phyloP scores from a whole-genome alignment of 768 basidiomycete species.

The Suillus americanus region DNA sequence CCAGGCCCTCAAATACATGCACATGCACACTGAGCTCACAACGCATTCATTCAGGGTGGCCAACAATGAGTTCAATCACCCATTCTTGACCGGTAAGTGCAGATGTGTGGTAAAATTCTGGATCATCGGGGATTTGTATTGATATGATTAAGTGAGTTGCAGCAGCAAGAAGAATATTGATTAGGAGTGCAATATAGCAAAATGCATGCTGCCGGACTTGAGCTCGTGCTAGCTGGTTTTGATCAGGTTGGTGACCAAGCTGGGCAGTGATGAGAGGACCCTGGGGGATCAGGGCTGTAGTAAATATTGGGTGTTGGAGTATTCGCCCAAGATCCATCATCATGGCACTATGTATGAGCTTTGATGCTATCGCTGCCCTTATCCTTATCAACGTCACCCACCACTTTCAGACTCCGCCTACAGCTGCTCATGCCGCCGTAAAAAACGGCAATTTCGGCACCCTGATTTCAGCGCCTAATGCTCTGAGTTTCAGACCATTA shows the following conservation, averaged over 20 bases:
- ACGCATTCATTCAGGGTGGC: slow-evolving; percentile 16
- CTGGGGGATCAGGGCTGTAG: background rate
- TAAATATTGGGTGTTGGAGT: background rate
- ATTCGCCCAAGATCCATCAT: background rate
- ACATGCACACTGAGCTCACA: slow-evolving; percentile 16
- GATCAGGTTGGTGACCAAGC: background rate
- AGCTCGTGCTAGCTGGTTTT: background rate
- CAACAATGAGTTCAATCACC: slow-evolving; percentile 16
- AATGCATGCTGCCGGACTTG: background rate
- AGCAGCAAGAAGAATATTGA: background rate
- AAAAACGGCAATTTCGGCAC: no score
- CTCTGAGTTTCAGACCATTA: no score
- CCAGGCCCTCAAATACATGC: background rate
- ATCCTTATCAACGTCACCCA: background rate
- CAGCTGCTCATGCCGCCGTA: background rate
- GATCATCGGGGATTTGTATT: background rate
- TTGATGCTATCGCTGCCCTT: background rate
- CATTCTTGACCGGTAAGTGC: slow-evolving; percentile 2
- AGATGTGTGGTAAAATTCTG: background rate
- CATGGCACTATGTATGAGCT: background rate
- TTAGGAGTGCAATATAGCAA: background rate
- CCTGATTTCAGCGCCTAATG: no score
- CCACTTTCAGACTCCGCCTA: background rate
- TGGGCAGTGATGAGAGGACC: background rate
- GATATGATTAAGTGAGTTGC: background rate